Percentiles rank a stretch among this genome's conserved stretches.
Evolutionary conservation across 2,329 filamentous ascomycete genomes (phyloP).

Genomic region (Fusarium hostae): DNA sequence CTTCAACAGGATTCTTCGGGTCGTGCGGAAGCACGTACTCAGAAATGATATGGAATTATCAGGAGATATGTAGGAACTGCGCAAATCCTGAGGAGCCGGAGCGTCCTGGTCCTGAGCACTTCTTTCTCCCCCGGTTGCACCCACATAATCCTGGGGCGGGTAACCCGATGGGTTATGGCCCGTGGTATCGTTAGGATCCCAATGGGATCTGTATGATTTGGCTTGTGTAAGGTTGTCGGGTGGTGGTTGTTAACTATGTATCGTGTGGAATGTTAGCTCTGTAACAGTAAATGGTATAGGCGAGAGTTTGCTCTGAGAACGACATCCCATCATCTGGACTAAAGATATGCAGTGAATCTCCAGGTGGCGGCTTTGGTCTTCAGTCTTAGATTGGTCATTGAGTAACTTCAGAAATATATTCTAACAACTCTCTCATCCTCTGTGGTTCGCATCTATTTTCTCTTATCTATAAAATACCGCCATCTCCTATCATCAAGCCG

Average conservation of each 20-base stretch:
- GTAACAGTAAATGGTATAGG: background rate
- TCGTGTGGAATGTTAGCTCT: too few relatives aligned
- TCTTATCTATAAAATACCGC: background rate
- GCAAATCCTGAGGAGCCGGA: background rate
- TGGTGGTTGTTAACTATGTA: background rate
- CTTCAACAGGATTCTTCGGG: fast-evolving
- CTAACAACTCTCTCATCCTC: background rate
- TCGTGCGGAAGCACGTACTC: background rate
- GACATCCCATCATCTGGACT: background rate
- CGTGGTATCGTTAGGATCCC: background rate
- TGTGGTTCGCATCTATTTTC: fast-evolving
- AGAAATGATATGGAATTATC: background rate
- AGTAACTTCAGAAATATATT: background rate
- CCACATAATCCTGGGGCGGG: background rate
- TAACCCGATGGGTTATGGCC: background rate
- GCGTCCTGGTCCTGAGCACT: background rate
- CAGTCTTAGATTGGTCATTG: background rate
- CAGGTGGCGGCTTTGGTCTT: fast-evolving
- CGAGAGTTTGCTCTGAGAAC: background rate
- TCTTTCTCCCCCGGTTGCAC: background rate
- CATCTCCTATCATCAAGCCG: background rate
- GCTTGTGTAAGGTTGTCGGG: background rate
- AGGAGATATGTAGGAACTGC: background rate
- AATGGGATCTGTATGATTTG: fast-evolving
- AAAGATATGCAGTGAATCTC: background rate